Conservation (phyloP, 805 yeast genomes). For the Metahyphopichia silvanorum region DNA sequence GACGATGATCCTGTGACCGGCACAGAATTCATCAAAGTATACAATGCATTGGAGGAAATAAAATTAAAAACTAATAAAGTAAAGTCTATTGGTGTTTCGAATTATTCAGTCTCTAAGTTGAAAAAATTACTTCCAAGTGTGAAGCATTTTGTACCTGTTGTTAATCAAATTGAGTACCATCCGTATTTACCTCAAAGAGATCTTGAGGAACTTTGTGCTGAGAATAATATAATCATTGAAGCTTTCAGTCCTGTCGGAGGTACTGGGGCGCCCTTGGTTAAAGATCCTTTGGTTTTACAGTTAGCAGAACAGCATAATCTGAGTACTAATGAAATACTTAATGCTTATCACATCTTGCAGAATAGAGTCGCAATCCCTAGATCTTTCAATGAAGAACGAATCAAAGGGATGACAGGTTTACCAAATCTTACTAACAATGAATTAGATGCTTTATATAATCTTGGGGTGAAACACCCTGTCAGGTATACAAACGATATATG, state of each 20-base stretch:
- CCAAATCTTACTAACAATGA: constrained; percentile 35
- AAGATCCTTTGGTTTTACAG: constrained; percentile 45
- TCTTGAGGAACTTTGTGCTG: constrained; percentile 33
- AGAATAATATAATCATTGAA: constrained; percentile 38
- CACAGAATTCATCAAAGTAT: constrained; percentile 25
- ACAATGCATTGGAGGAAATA: constrained; percentile 27
- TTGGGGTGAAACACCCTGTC: constrained; percentile 23
- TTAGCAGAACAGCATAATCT: constrained; percentile 57
- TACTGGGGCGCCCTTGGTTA: constrained; percentile 60
- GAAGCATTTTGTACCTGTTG: constrained; percentile 23
- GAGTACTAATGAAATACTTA: constrained; percentile 52
- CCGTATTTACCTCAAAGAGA: constrained; percentile 39
- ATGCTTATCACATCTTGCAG: constrained; percentile 55
- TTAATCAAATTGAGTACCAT: constrained; percentile 35
- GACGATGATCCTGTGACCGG: constrained; percentile 36
- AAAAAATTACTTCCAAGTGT: constrained; percentile 20
- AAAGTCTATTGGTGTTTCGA: constrained; percentile 35
- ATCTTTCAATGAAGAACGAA: constrained; percentile 57
- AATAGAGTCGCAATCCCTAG: constrained; percentile 63
- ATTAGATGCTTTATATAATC: constrained; percentile 15
- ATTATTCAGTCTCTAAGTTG: constrained; percentile 27
- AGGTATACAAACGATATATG: constrained; percentile 31
- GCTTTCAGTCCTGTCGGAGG: constrained; percentile 69
- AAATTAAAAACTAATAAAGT: constrained; percentile 26
- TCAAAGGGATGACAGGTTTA: constrained; percentile 28